phyloP scores from a whole-genome alignment of 2,329 filamentous ascomycete genomes.

The Cladophialophora psammophila region DNA sequence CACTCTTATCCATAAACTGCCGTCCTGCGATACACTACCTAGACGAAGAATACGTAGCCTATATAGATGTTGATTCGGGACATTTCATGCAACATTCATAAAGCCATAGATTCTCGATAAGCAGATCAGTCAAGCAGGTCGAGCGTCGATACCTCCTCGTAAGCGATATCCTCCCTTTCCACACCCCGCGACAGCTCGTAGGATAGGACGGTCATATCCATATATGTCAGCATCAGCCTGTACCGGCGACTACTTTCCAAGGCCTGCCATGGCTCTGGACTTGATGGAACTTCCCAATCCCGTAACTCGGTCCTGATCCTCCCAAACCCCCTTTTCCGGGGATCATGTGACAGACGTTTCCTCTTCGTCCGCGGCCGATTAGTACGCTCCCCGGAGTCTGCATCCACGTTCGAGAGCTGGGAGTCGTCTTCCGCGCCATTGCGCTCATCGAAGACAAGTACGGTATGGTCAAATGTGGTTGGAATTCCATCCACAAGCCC shows the following conservation, averaged over 20 bases:
- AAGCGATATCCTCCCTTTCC: slow-evolving; percentile 35
- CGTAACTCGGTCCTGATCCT: slow-evolving; percentile 24
- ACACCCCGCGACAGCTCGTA: slow-evolving; percentile 61
- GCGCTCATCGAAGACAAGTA: slow-evolving; percentile 27
- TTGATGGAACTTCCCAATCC: slow-evolving; percentile 33
- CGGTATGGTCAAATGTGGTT: slow-evolving; percentile 36
- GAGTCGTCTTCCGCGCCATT: background rate
- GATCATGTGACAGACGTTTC: slow-evolving; percentile 17
- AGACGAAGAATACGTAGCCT: no score
- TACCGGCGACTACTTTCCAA: slow-evolving; percentile 54
- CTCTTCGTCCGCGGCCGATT: slow-evolving; percentile 22
- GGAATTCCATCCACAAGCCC: slow-evolving; percentile 34
- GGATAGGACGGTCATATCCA: slow-evolving; percentile 63
- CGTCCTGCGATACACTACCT: no score
- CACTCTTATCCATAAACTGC: background rate
- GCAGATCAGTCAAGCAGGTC: slow-evolving; percentile 30
- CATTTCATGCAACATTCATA: background rate
- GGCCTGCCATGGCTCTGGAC: slow-evolving; percentile 47
- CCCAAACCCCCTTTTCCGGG: background rate
- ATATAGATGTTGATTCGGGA: no score
- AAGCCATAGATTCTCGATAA: background rate
- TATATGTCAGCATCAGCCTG: slow-evolving; percentile 64
- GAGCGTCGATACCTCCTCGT: slow-evolving; percentile 26
- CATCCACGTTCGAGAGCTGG: background rate
- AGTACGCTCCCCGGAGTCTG: slow-evolving; percentile 8